These are phyloP conservation scores for Coemansia sp. DNA, from an alignment of 192 early-diverging fungal species.

Conservation along the genomic window DNA sequence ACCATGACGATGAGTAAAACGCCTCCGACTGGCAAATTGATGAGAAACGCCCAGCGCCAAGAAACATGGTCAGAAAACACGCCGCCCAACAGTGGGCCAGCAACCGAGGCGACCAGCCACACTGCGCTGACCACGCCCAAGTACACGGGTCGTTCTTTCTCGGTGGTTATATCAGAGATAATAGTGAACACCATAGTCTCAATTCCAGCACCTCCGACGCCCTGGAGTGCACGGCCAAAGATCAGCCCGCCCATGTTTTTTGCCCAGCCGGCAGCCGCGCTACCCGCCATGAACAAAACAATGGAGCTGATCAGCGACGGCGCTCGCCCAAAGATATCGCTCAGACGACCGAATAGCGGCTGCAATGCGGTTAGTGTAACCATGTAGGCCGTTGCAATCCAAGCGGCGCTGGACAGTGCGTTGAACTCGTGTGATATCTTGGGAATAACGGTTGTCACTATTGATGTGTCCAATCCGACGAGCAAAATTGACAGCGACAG, in stretches of 20 bases:
- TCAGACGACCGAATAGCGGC: conserved; percentile 79
- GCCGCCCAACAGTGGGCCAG: conserved; percentile 75
- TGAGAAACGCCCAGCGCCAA: conserved; percentile 78
- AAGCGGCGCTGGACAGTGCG: conserved; percentile 66
- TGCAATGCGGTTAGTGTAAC: conserved; percentile 70
- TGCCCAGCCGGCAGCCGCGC: conserved; percentile 42
- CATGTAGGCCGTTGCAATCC: conserved; percentile 82
- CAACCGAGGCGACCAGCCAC: conserved; percentile 61
- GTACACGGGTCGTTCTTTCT: conserved; percentile 74
- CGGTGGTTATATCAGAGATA: conserved; percentile 72
- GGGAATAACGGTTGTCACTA: conserved; percentile 76
- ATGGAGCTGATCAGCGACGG: conserved; percentile 39
- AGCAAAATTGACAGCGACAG: conserved; percentile 67
- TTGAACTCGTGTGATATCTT: conserved; percentile 73
- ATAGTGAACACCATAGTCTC: conserved; percentile 70
- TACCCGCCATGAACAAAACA: conserved; percentile 49
- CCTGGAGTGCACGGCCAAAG: conserved; percentile 69
- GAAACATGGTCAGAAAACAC: conserved; percentile 64
- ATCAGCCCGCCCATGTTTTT: conserved; percentile 61
- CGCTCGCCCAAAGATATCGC: conserved; percentile 68
- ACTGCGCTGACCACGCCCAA: conserved; percentile 63
- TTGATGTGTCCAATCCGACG: conserved; percentile 76
- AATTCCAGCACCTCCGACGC: conserved; percentile 71
- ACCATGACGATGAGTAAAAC: conserved; percentile 59
- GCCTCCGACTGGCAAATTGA: conserved; percentile 75